A percentile compares a stretch with the other conserved stretches of the same genome.
Conservation (phyloP, 2,329 filamentous ascomycete genomes). For the Diaporthe helianthi region DNA sequence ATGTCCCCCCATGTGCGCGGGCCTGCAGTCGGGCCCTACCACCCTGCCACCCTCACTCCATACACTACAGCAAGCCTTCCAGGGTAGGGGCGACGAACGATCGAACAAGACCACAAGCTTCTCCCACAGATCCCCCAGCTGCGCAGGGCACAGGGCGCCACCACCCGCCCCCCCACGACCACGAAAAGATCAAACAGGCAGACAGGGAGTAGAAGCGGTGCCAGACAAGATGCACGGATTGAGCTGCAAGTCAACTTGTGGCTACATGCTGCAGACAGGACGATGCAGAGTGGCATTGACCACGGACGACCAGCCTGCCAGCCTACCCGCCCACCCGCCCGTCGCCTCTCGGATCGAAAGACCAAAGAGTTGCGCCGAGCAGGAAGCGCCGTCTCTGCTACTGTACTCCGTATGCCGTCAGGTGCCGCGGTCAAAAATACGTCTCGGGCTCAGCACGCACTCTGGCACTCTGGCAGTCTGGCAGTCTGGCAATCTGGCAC, state of each 20-base stretch:
- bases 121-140: not conserved
- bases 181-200: not conserved
- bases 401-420: too few relatives aligned
- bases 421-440: not conserved
- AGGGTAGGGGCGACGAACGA: constrained; percentile 9
- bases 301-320: not conserved
- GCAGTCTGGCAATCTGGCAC: too few relatives aligned
- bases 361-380: constrained; percentile 6
- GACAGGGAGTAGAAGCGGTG: constrained; percentile 1
- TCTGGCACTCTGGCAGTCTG: too few relatives aligned
- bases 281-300: not conserved
- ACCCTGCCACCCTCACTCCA: not conserved
- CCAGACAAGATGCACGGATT: constrained; percentile 8
- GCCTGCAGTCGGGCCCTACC: constrained; percentile 19
- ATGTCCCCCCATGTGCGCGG: constrained; percentile 17
- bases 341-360: not conserved
- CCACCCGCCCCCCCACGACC: too few relatives aligned
- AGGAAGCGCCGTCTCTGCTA: not conserved
- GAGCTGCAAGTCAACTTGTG: constrained; percentile 12
- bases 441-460: constrained; percentile 23
- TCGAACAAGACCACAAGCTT: constrained; percentile 16
- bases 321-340: too few relatives aligned
- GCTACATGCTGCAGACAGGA: not conserved
- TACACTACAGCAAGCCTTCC: not conserved
- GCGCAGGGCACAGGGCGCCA: too few relatives aligned